Evolutionary conservation across 2,329 filamentous ascomycete species (phyloP), one percentile per base, ranked within the genome.

Genomic region (Claviceps africana): DNA sequence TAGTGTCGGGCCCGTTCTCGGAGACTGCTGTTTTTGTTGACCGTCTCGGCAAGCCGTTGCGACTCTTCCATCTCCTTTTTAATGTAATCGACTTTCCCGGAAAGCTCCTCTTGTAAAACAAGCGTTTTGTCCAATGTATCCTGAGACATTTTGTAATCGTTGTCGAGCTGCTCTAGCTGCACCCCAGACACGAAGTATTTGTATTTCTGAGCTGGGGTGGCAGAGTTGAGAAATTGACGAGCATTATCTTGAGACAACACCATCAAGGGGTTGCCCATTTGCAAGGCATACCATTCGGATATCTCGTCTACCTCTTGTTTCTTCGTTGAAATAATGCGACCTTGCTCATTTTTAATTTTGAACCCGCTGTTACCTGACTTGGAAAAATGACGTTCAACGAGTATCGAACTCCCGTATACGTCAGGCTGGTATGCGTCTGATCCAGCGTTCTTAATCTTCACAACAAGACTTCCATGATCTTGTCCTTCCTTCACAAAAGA

Each of bases 211-310:
- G 79, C 72, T 0, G 89, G 80, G 2, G 82, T 86, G 13, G 93
- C 91, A 37, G 83, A 80, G 62, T 91, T 95, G 44, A 98, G 76
- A 61, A 98, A 98, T 54, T 95, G 86, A 11, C 93, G 82, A 11
- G 93, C 93, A 67, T 90, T 89, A 64, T 98, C 93, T 66, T 98
- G 93, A 0, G 90, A 95, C 19, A 98, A 75, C 7, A 97, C 86
- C 54, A 94, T 97, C 72, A 98, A 83, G 0, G 93, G 93, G 60
- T 98, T 98, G 63, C 97, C 91, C 53, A 98, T 88, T 65, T 97
- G 91, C 43, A 98, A 73, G 43, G 85, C 87, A 64, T 89, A 97
- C 64, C 88, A 94, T 65, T 98, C 93, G 43, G 88, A 83, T 47
- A 98, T 91, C 58, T 95, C 87, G 58, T 96, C 90, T 9, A 98